phyloP scores from a whole-genome alignment of 176 grass and related monocot genomes.

The bread wheat (Triticum aestivum) region DNA sequence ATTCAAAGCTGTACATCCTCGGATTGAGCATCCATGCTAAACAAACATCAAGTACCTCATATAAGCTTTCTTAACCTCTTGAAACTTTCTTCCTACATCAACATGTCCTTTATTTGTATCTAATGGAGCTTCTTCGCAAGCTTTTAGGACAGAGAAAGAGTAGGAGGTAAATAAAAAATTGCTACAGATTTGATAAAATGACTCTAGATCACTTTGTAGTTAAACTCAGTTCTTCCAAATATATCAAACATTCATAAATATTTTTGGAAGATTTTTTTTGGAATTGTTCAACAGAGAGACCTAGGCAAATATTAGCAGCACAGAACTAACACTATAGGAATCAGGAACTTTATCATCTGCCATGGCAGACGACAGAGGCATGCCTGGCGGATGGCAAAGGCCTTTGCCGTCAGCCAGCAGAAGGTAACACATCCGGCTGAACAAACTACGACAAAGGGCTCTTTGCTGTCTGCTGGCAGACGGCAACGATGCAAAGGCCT shows the following conservation, averaged over 20 bases:
- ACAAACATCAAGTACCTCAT: conserved; percentile 60
- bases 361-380: no score
- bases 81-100: conserved; percentile 89
- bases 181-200: not conserved
- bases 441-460: no score
- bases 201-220: not conserved
- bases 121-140: conserved; percentile 97
- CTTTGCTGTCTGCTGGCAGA: no score
- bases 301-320: not conserved
- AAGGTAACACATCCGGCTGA: no score
- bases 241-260: not conserved
- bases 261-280: no score
- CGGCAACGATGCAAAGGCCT: no score
- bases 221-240: not conserved
- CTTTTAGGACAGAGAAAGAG: conserved; percentile 39
- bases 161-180: not conserved
- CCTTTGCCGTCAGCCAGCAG: no score
- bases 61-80: conserved; percentile 86
- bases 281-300: not conserved
- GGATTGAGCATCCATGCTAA: no score
- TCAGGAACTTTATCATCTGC: no score
- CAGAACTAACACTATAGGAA: not conserved
- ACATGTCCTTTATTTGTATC: conserved; percentile 90
- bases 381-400: no score
- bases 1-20: no score